Conservation (phyloP, 1,284 basidiomycete genomes). For the Boletus sp. region DNA sequence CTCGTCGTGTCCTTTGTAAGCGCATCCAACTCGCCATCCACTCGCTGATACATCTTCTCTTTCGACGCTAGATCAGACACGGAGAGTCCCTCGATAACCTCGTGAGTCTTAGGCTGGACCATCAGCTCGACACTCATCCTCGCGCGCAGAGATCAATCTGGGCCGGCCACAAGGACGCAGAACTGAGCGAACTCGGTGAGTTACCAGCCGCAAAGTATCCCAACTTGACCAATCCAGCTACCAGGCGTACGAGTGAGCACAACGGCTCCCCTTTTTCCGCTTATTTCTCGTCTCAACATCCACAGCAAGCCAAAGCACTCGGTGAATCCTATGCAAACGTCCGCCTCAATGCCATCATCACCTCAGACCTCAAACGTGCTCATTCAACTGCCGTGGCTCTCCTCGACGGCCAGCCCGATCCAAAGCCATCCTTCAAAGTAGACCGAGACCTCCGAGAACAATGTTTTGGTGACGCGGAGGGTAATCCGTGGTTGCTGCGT, state of each 20-base stretch:
- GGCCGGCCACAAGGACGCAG: constrained; percentile 85
- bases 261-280: neutral
- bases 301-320: constrained; percentile 79
- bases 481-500: constrained; percentile 44
- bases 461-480: constrained; percentile 73
- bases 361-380: constrained; percentile 79
- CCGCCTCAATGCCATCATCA: constrained; percentile 65
- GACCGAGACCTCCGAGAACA: constrained; percentile 60
- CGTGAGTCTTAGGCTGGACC: constrained; percentile 33
- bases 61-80: constrained; percentile 58
- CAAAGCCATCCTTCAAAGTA: constrained; percentile 53
- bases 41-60: constrained; percentile 30
- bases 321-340: constrained; percentile 59
- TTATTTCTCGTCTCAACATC: neutral
- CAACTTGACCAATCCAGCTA: constrained; percentile 8
- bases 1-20: constrained; percentile 28
- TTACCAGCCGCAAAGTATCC: constrained; percentile 8
- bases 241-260: constrained; percentile 62
- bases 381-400: constrained; percentile 66
- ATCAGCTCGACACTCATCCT: neutral
- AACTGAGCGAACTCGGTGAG: constrained; percentile 79
- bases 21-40: neutral
- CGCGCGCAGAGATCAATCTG: constrained; percentile 49
- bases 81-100: constrained; percentile 74
- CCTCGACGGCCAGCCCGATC: constrained; percentile 44